phyloP scores from a whole-genome alignment of 345 rosid genomes.

The Excoecaria cochinchinensis region DNA sequence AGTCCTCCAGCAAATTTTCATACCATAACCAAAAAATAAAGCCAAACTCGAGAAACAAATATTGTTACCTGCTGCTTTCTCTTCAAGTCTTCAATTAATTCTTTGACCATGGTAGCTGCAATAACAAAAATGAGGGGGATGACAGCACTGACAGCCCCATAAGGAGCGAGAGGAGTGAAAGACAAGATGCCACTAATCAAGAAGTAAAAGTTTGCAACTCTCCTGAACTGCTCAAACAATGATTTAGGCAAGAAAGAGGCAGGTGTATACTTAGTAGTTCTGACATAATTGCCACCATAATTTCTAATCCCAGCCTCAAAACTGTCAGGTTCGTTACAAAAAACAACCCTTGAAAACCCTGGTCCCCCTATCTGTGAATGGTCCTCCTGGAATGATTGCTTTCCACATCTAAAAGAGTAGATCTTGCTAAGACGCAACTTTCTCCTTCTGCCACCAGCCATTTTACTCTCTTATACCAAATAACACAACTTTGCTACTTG shows the following conservation, averaged over 20 bases:
- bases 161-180: conserved; percentile 77
- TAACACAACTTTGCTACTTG: neutral
- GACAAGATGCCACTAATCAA: conserved; percentile 67
- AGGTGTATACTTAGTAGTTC: conserved; percentile 72
- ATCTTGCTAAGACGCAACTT: conserved; percentile 68
- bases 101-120: conserved; percentile 86
- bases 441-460: conserved; percentile 54
- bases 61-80: conserved; percentile 66
- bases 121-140: conserved; percentile 71
- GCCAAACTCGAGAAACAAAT: conserved; percentile 7
- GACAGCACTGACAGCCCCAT: conserved; percentile 63
- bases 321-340: conserved; percentile 71
- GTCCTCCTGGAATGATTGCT: conserved; percentile 58
- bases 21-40: neutral
- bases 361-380: conserved; percentile 76
- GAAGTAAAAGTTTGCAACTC: conserved; percentile 92
- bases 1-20: neutral
- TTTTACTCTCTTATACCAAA: conserved; percentile 17
- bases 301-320: conserved; percentile 51
- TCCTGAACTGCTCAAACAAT: conserved; percentile 91
- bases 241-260: conserved; percentile 88
- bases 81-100: conserved; percentile 84
- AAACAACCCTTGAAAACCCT: conserved; percentile 80
- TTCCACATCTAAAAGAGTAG: conserved; percentile 60
- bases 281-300: conserved; percentile 61